Conservation (phyloP, 2,329 filamentous ascomycete species). For the Xylariales sp. region DNA sequence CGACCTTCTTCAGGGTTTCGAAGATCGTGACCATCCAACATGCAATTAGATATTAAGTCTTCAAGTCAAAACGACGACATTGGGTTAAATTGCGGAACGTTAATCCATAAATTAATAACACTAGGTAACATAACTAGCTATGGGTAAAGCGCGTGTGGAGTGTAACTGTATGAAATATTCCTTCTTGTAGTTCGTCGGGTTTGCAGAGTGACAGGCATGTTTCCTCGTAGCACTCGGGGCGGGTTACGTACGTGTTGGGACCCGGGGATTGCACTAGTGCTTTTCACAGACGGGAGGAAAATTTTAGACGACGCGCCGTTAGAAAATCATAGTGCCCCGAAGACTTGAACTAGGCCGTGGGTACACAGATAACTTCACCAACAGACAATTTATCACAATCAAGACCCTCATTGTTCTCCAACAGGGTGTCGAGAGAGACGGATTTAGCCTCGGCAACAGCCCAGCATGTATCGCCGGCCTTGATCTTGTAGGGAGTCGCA, state of each 20-base stretch:
- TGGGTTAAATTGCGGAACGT: not conserved
- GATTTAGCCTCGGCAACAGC: constrained; percentile 58
- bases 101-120: not conserved
- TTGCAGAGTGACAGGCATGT: not conserved
- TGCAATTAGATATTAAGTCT: not conserved
- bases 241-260: not conserved
- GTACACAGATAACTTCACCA: constrained; percentile 60
- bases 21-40: not conserved
- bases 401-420: constrained; percentile 58
- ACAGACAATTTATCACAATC: constrained; percentile 60
- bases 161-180: not conserved
- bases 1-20: not conserved
- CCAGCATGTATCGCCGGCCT: constrained; percentile 65
- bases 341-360: constrained; percentile 38
- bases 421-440: constrained; percentile 59
- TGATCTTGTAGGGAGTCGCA: constrained; percentile 54
- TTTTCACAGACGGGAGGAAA: constrained; percentile 4
- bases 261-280: constrained; percentile 9
- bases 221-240: not conserved
- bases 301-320: not conserved
- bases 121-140: not conserved
- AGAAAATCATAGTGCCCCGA: not conserved
- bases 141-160: not conserved
- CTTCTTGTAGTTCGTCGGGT: not conserved
- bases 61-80: not conserved